Evolutionary conservation across 2,329 filamentous ascomycete genomes (phyloP), one percentile per base, ranked within the genome.

Genomic region (Aspergillus arachidicola): DNA sequence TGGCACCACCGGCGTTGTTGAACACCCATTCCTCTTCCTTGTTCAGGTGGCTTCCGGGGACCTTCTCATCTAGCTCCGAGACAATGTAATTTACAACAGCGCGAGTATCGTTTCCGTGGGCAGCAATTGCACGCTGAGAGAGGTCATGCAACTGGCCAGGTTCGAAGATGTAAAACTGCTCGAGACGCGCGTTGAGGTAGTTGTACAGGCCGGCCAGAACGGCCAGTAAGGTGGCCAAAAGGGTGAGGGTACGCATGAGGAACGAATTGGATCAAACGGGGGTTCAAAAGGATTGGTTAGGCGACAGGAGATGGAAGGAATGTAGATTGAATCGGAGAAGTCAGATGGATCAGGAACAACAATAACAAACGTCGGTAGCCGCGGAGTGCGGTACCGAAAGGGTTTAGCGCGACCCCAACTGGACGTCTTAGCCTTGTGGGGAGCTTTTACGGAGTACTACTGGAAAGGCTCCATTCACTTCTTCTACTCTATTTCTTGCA

Each of bases 1-100:
- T 96, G 58, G 92, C 92, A 67, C 93, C 93, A 58, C 93, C 93
- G 58, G 92, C 92, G 74, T 96, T 96, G 84, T 96, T 96, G 73
- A 96, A 94, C 53, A 96, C 84, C 92, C 92, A 96, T 78, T 94
- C 90, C 80, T 94, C 87, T 63, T 90, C 81, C 60, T 86, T 75
- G 80, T 91, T 93, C 74, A 94, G 74, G 77, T 92, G 71, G 32
- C 75, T 73, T 19, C 73, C 67, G 16, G 73, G 75, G 43, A 80
- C 64, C 66, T 83, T 85, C 69, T 81, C 80, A 69, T 83, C 81
- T 60, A 96, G 84, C 79, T 92, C 89, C 64, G 80, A 73, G 58
- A 92, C 87, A 69, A 96, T 93, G 79, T 86, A 88, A 67, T 84
- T 75, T 64, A 93, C 90, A 11, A 93, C 85, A 61, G 83, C 82